Conservation (phyloP, 2,329 filamentous ascomycete species). For the Aspergillus persii region DNA sequence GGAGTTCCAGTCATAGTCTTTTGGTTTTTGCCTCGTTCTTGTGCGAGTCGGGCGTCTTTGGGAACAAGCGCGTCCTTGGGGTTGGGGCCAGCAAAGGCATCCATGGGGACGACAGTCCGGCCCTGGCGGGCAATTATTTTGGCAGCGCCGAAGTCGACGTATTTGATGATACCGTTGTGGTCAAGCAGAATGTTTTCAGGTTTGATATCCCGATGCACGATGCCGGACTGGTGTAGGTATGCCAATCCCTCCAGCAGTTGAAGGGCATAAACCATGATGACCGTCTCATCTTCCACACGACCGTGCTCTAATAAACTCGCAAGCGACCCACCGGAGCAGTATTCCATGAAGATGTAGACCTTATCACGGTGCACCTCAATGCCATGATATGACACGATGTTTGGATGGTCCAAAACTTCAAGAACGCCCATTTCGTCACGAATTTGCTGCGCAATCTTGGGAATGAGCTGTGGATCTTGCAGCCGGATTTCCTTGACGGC, state of each 20-base stretch:
- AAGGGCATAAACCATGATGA: slow-evolving; percentile 93
- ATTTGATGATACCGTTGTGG: slow-evolving; percentile 98
- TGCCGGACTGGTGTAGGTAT: slow-evolving; percentile 87
- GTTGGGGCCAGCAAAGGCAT: slow-evolving; percentile 53
- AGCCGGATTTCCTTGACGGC: slow-evolving; percentile 97
- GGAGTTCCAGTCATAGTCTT: slow-evolving; percentile 96
- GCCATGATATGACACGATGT: slow-evolving; percentile 95
- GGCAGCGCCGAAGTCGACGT: slow-evolving; percentile 95
- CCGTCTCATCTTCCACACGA: slow-evolving; percentile 94
- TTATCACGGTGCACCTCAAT: slow-evolving; percentile 98
- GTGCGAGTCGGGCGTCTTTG: slow-evolving; percentile 31
- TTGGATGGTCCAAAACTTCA: slow-evolving; percentile 93
- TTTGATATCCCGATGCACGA: slow-evolving; percentile 96
- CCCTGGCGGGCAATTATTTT: slow-evolving; percentile 95
- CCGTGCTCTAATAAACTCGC: slow-evolving; percentile 89
- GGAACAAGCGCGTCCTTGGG: slow-evolving; percentile 29
- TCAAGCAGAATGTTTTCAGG: slow-evolving; percentile 96
- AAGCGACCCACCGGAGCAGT: slow-evolving; percentile 91
- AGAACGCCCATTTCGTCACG: slow-evolving; percentile 95
- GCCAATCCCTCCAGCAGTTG: slow-evolving; percentile 91
- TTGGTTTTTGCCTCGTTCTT: slow-evolving; percentile 56
- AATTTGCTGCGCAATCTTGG: slow-evolving; percentile 89
- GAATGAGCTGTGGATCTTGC: slow-evolving; percentile 94
- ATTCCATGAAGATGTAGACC: slow-evolving; percentile 99
- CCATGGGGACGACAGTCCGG: slow-evolving; percentile 72